These are phyloP conservation scores for Mycosarcoma maydis DNA, from an alignment of 1,284 basidiomycete genomes.

Conservation along the genomic window DNA sequence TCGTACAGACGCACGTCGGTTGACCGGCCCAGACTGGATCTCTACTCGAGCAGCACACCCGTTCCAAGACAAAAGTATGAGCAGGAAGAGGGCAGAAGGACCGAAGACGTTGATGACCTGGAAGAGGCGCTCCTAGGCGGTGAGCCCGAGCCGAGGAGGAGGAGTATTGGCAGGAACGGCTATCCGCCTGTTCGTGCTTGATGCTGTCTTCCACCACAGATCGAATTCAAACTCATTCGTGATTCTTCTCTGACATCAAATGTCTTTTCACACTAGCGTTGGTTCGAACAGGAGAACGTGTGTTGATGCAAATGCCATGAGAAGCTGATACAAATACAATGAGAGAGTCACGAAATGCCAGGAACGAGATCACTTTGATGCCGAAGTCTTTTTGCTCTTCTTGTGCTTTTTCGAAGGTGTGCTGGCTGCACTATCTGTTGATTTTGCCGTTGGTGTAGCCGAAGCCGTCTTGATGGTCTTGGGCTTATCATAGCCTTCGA, in stretches of 20 bases:
- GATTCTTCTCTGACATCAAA: no score
- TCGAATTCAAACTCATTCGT: no score
- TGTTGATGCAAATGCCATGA: slow-evolving; percentile 13
- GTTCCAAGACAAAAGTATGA: slow-evolving; percentile 12
- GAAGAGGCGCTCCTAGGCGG: slow-evolving; percentile 31
- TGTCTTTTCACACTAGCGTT: background rate
- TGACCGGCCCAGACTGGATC: slow-evolving; percentile 6
- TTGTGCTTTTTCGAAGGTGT: slow-evolving; percentile 32
- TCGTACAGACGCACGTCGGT: slow-evolving; percentile 1
- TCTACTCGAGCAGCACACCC: slow-evolving; percentile 27
- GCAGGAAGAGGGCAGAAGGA: slow-evolving; percentile 3
- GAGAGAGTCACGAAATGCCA: no score
- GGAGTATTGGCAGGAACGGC: slow-evolving; percentile 27
- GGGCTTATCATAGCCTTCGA: slow-evolving; percentile 47
- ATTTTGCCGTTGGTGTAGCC: background rate
- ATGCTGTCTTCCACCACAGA: no score
- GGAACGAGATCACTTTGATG: slow-evolving; percentile 7
- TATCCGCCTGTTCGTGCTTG: slow-evolving; percentile 24
- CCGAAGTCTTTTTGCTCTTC: slow-evolving; percentile 22
- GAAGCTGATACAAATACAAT: slow-evolving; percentile 26
- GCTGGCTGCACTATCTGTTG: slow-evolving; percentile 15
- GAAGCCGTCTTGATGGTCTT: slow-evolving; percentile 26
- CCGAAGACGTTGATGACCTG: slow-evolving; percentile 22
- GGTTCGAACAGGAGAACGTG: background rate
- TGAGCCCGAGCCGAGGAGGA: slow-evolving; percentile 8